Conservation (phyloP, 495 filamentous ascomycete species). For the Bacidia rubella region DNA sequence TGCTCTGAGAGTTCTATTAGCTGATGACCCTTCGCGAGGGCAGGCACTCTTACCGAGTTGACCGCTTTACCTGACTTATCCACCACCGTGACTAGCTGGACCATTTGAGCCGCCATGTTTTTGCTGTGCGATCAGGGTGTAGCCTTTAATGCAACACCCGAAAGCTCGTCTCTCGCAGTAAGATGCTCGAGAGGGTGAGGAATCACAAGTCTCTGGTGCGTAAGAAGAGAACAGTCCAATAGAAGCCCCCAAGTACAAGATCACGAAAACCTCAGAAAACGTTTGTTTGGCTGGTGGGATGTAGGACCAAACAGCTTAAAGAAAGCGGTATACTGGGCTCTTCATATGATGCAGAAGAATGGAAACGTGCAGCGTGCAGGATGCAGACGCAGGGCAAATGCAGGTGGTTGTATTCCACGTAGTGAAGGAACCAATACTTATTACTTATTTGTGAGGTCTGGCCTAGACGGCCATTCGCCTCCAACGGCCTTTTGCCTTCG, state of each 20-base stretch:
- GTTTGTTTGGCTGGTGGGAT: too few species aligned
- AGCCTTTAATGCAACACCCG: background rate
- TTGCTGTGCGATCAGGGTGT: background rate
- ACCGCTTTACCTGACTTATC: constrained; percentile 89
- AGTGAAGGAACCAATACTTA: background rate
- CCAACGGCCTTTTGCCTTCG: background rate
- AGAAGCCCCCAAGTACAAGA: too few species aligned
- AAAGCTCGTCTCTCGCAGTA: too few species aligned
- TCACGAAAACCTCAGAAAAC: too few species aligned
- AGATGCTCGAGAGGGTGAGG: too few species aligned
- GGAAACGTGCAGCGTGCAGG: background rate
- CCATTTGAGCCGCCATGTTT: constrained; percentile 29
- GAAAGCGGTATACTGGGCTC: background rate
- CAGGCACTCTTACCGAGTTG: constrained; percentile 59
- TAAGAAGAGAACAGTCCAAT: too few species aligned
- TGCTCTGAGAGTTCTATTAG: constrained; percentile 47
- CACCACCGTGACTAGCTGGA: constrained; percentile 74
- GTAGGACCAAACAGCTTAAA: background rate
- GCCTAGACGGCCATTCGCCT: background rate
- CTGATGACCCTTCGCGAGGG: constrained; percentile 4
- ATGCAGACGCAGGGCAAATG: background rate
- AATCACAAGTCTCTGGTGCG: too few species aligned
- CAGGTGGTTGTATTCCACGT: background rate
- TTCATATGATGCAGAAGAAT: background rate
- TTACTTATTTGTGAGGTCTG: background rate